A percentile compares a stretch with the other conserved stretches of the same genome.
phyloP scores from a whole-genome alignment of 2,329 filamentous ascomycete genomes.

The Gliomastix tumulicola region DNA sequence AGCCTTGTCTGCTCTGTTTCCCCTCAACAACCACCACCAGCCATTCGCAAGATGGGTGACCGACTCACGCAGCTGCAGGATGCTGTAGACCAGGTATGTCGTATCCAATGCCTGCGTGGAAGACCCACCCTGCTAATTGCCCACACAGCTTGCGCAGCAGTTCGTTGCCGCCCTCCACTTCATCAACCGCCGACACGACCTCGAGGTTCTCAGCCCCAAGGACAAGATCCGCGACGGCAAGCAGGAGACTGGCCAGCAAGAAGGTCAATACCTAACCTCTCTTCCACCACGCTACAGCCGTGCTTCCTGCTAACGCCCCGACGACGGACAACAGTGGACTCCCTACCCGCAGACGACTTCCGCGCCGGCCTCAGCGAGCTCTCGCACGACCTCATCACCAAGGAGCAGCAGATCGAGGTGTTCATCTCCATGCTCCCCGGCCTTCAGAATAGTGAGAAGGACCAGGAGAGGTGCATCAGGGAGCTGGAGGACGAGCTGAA shows the following conservation, averaged over 20 bases:
- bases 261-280: no score
- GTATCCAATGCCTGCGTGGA: not conserved
- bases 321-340: conserved; percentile 40
- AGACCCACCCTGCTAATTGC: not conserved
- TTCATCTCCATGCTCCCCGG: conserved; percentile 71
- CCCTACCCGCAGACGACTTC: conserved; percentile 58
- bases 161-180: conserved; percentile 62
- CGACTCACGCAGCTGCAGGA: conserved; percentile 79
- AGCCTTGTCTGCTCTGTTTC: no score
- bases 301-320: not conserved
- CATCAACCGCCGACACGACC: conserved; percentile 61
- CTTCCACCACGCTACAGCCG: no score
- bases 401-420: conserved; percentile 77
- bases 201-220: conserved; percentile 48
- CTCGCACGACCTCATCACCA: conserved; percentile 67
- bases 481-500: conserved; percentile 60
- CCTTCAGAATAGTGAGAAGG: conserved; percentile 68
- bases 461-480: conserved; percentile 63
- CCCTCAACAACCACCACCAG: no score
- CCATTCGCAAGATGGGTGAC: conserved; percentile 73
- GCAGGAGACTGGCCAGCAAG: no score
- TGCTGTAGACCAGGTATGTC: conserved; percentile 67
- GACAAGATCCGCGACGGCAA: conserved; percentile 55
- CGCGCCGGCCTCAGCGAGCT: conserved; percentile 63
- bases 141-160: conserved; percentile 54